Base-by-base conservation (phyloP, 306 rosid genomes). In the Senna siamea region DNA sequence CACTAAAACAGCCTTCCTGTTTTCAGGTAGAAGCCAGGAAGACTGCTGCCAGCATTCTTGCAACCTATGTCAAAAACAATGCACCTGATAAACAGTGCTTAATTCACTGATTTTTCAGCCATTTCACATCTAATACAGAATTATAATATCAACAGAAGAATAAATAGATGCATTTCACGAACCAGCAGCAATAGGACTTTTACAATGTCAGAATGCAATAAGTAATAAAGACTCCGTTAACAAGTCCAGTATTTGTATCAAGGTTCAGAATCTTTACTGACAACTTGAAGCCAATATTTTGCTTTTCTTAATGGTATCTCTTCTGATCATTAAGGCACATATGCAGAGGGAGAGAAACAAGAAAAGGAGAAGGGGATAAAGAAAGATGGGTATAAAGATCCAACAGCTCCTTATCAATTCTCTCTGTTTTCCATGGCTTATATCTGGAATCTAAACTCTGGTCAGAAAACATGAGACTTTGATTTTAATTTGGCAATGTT, bases 261-360 rank as follows among this genome's bases (percentile, higher is more conserved):
- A 41, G 40, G 38, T 54, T 71, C 66, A 59, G 48, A 40, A 56
- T 44, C 64, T 55, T 14, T 22, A 19, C 6, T 9, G 19, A 19
- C 62, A 78, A 71, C 54, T 78, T n/a, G 47, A 28, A 28, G 67
- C 17, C 43, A 18, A 59, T 30, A 46, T 56, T 56, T 56, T 3
- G 8, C 7, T 71, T 11, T 6, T 43, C 55, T 18, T 13, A 0
- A 20, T 40, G 18, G 1, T 11, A 12, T 63, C 37, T 5, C 38
- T 15, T 32, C 7, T 26, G 13, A 71, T 58, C 50, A 59, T 30
- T 17, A 76, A 55, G 66, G 40, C 51, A 55, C 53, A 14, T 48
- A 53, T 10, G 19, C 34, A 55, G 6, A 63, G 9, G 17, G 6
- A 66, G 58, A n/a, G 12, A 2, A 5, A 30, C 12, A 12, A 43